phyloP scores from a whole-genome alignment of 2,329 filamentous ascomycete genomes.

The Stenocarpella maydis region DNA sequence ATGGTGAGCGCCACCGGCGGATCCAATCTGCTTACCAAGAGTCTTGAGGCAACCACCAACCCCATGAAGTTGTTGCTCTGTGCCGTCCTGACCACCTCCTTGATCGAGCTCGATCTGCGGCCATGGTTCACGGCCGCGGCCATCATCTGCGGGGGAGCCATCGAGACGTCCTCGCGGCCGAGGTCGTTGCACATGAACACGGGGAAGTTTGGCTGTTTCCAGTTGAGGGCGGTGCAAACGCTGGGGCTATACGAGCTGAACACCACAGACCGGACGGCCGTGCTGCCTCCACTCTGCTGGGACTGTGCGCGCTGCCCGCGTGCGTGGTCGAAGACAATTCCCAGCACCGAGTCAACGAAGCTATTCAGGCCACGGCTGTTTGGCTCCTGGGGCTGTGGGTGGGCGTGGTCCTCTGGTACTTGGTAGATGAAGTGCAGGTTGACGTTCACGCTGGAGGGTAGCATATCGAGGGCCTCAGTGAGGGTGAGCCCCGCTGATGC shows the following conservation, averaged over 20 bases:
- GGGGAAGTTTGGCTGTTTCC: constrained; percentile 99
- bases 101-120: constrained; percentile 82
- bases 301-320: constrained; percentile 70
- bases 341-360: constrained; percentile 84
- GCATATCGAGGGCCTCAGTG: constrained; percentile 74
- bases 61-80: constrained; percentile 99
- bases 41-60: constrained; percentile 84
- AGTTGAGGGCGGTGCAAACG: constrained; percentile 93
- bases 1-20: not conserved
- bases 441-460: constrained; percentile 83
- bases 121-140: constrained; percentile 61
- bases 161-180: constrained; percentile 65
- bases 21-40: constrained; percentile 72
- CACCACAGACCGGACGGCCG: constrained; percentile 81
- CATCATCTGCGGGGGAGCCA: constrained; percentile 47
- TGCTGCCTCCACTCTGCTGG: constrained; percentile 56
- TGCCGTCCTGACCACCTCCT: constrained; percentile 91
- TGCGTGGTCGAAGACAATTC: constrained; percentile 90
- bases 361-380: constrained; percentile 83
- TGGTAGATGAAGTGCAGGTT: constrained; percentile 95
- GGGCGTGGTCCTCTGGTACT: constrained; percentile 73
- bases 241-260: constrained; percentile 93
- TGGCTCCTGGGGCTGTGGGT: constrained; percentile 52
- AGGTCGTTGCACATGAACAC: constrained; percentile 96
- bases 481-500: constrained; percentile 82